A percentile compares a stretch with the other conserved stretches of the same genome.
Conservation (phyloP, 129 eudicot genomes). For the Silybum marianum region DNA sequence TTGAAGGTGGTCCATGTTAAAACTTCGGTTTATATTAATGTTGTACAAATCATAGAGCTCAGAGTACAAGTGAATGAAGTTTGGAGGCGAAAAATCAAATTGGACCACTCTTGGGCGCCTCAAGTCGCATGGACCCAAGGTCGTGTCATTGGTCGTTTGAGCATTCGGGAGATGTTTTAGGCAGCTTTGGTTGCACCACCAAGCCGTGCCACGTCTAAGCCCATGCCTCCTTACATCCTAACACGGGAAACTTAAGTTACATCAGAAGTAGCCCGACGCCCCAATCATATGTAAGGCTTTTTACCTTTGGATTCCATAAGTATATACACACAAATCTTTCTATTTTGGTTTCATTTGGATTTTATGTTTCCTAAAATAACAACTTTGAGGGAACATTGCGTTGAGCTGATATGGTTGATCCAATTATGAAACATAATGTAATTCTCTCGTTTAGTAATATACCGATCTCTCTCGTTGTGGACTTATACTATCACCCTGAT, state of each 20-base stretch:
- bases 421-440: not conserved
- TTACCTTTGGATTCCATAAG: too few relatives aligned
- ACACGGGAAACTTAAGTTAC: too few relatives aligned
- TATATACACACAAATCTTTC: too few relatives aligned
- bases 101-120: not conserved
- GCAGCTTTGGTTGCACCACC: too few relatives aligned
- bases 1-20: not conserved
- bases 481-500: not conserved
- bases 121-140: not conserved
- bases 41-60: not conserved
- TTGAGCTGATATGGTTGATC: not conserved
- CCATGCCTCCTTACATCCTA: too few relatives aligned
- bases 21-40: not conserved
- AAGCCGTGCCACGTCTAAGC: too few relatives aligned
- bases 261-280: too few relatives aligned
- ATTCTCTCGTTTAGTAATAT: not conserved
- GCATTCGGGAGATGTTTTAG: too few relatives aligned
- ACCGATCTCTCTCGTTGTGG: not conserved
- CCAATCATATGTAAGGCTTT: too few relatives aligned
- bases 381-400: not conserved
- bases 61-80: not conserved
- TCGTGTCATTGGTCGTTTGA: not conserved
- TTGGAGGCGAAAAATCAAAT: not conserved
- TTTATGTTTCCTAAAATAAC: not conserved
- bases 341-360: too few relatives aligned